phyloP scores from a whole-genome alignment of 768 basidiomycete species.

The Leccinum aurantiacum region DNA sequence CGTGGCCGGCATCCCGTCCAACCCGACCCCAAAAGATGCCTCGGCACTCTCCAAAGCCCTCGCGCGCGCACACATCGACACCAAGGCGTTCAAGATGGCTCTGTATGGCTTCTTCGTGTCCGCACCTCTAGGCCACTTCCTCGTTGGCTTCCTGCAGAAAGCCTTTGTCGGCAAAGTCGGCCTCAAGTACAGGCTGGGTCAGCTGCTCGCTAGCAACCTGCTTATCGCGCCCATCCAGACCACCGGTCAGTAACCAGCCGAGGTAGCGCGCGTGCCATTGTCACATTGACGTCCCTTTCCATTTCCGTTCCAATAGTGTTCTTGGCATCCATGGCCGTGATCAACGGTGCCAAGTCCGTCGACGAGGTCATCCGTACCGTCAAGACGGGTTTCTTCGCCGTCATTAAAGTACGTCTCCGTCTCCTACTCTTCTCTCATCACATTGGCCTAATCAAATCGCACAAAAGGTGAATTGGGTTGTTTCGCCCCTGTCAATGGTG shows the following conservation, averaged over 20 bases:
- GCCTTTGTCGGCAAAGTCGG: conserved; percentile 75
- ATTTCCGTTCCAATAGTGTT: conserved; percentile 45
- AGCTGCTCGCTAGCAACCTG: conserved; percentile 75
- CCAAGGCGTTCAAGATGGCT: conserved; percentile 80
- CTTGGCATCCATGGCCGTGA: conserved; percentile 78
- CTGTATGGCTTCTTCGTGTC: conserved; percentile 81
- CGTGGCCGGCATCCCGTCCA: conserved; percentile 59
- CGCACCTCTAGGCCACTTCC: conserved; percentile 75
- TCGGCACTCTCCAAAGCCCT: conserved; percentile 52
- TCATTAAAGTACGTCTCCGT: conserved; percentile 56
- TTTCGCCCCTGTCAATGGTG: conserved; percentile 70
- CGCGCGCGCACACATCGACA: conserved; percentile 57
- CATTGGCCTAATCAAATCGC: conserved; percentile 2
- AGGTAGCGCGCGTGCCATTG: no score
- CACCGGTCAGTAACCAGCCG: conserved; percentile 44
- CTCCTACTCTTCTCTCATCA: neutral
- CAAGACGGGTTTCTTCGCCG: conserved; percentile 69
- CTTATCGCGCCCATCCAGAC: conserved; percentile 76
- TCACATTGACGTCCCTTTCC: neutral
- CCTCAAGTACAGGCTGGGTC: conserved; percentile 59
- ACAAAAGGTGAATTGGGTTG: conserved; percentile 72
- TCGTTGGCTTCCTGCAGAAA: conserved; percentile 71
- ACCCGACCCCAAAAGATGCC: conserved; percentile 50
- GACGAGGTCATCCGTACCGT: conserved; percentile 67
- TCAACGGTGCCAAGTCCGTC: conserved; percentile 72